A percentile compares a stretch with the other conserved stretches of the same genome.
phyloP scores from a whole-genome alignment of 2,329 filamentous ascomycete genomes.

The Aspergillus pseudonomiae region DNA sequence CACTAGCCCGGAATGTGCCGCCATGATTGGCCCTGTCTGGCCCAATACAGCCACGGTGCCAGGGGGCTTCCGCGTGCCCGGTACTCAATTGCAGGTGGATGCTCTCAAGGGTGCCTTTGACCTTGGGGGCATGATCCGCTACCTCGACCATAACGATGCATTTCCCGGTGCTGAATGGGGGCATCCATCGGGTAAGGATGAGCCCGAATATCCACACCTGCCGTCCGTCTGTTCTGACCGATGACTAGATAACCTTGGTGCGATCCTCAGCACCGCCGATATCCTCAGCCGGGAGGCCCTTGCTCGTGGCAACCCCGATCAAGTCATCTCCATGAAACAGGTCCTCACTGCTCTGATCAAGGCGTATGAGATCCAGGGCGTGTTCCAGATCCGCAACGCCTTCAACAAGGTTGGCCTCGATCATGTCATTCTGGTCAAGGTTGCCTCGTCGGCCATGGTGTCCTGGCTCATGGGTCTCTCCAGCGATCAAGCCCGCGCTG shows the following conservation, averaged over 20 bases:
- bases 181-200: slow-evolving; percentile 36
- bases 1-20: slow-evolving; percentile 23
- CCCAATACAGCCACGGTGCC: slow-evolving; percentile 44
- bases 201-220: no score
- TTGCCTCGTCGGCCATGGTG: slow-evolving; percentile 44
- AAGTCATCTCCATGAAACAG: background rate
- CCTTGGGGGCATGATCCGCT: slow-evolving; percentile 43
- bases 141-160: slow-evolving; percentile 49
- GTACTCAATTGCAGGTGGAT: slow-evolving; percentile 36
- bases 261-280: slow-evolving; percentile 41
- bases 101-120: slow-evolving; percentile 45
- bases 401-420: slow-evolving; percentile 48
- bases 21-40: slow-evolving; percentile 31
- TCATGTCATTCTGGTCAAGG: slow-evolving; percentile 46
- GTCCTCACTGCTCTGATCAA: slow-evolving; percentile 42
- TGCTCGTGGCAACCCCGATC: background rate
- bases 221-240: background rate
- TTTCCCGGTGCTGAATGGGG: slow-evolving; percentile 47
- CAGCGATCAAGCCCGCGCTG: slow-evolving; percentile 34
- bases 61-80: slow-evolving; percentile 42
- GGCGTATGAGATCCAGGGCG: slow-evolving; percentile 49
- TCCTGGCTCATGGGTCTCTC: slow-evolving; percentile 42
- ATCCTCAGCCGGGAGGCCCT: background rate
- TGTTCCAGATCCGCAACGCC: slow-evolving; percentile 39
- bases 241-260: slow-evolving; percentile 41